Percentiles rank a stretch among this genome's conserved stretches.
Evolutionary conservation across 2,329 filamentous ascomycete genomes (phyloP).

Genomic region (Pseudogymnoascus sp.): DNA sequence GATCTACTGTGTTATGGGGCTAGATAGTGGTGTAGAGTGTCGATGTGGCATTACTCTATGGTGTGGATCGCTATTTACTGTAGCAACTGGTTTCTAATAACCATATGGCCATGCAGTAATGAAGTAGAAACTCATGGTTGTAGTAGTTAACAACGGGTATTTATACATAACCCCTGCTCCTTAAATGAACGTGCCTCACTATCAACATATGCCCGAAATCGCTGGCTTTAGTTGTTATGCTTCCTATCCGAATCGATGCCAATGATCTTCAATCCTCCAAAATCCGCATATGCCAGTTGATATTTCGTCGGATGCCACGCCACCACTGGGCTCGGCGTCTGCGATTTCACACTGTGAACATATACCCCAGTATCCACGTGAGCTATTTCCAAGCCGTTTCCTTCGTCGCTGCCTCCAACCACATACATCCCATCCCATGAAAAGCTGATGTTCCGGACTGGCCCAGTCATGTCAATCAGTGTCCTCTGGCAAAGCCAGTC

Average conservation of each 20-base stretch:
- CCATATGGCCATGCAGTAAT: neutral
- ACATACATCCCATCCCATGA: conserved; percentile 72
- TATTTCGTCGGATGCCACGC: conserved; percentile 72
- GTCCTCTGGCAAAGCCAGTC: conserved; percentile 72
- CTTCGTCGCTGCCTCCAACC: conserved; percentile 67
- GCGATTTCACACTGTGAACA: conserved; percentile 64
- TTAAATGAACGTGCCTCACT: neutral
- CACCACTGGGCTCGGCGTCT: conserved; percentile 56
- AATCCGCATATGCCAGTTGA: conserved; percentile 65
- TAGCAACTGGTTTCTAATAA: neutral
- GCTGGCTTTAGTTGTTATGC: conserved; percentile 20
- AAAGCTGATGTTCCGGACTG: conserved; percentile 65
- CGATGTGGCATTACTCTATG: neutral
- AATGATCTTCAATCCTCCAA: conserved; percentile 54
- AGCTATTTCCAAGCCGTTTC: conserved; percentile 58
- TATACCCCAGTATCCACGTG: conserved; percentile 69
- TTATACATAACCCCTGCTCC: neutral
- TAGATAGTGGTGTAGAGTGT: neutral
- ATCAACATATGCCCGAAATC: neutral
- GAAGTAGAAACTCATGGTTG: neutral
- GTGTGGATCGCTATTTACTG: neutral
- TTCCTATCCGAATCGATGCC: conserved; percentile 47
- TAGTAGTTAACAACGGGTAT: neutral
- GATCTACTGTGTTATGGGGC: neutral
- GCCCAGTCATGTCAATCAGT: conserved; percentile 59